Evolutionary conservation across 139 green algal species (phyloP).

Genomic region (Asterochloris erici): DNA sequence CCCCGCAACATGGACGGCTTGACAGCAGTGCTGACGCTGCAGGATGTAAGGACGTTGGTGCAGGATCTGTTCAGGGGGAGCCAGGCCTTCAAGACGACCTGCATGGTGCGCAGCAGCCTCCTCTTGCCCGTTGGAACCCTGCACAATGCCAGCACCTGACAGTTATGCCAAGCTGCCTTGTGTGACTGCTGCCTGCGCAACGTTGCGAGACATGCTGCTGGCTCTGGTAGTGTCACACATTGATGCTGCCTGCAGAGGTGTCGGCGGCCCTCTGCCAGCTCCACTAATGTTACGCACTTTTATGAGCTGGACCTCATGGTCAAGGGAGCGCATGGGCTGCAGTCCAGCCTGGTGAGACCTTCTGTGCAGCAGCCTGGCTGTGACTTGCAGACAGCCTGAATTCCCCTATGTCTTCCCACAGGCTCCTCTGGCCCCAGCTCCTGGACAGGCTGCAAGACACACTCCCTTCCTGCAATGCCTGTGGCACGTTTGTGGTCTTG

Average conservation of each 20-base stretch:
- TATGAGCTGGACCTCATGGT: slow-evolving; percentile 88
- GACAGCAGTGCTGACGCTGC: neutral
- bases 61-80: slow-evolving; percentile 63
- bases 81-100: slow-evolving; percentile 67
- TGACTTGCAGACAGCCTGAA: too few relatives aligned
- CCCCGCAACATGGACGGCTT: neutral
- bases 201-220: neutral
- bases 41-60: slow-evolving; percentile 40
- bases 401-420: too few relatives aligned
- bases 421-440: too few relatives aligned
- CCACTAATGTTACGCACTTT: slow-evolving; percentile 51
- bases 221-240: neutral
- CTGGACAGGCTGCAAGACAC: too few relatives aligned
- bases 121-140: neutral
- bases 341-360: slow-evolving; percentile 26
- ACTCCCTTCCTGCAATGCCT: too few relatives aligned
- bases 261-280: slow-evolving; percentile 38
- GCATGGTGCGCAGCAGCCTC: slow-evolving; percentile 25
- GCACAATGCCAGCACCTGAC: neutral
- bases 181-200: too few relatives aligned
- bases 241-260: slow-evolving; percentile 29
- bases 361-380: too few relatives aligned
- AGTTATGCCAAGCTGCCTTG: neutral
- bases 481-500: too few relatives aligned
- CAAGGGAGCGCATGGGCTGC: slow-evolving; percentile 42